These are phyloP conservation scores for Gymnopilus dilepis DNA, from an alignment of 768 basidiomycete species.

Conservation along the genomic window DNA sequence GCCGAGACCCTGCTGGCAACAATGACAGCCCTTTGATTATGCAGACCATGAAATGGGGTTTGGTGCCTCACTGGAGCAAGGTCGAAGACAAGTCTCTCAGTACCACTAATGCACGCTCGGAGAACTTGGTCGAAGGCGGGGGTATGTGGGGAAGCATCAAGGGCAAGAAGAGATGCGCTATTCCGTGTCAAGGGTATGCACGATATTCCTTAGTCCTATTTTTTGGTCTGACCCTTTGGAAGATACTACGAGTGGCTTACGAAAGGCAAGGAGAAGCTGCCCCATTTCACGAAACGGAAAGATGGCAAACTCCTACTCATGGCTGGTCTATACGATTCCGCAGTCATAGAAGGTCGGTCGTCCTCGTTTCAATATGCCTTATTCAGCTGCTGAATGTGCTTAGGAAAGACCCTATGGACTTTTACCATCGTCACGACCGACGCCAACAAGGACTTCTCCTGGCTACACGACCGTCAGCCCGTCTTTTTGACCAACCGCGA, in stretches of 20 bases:
- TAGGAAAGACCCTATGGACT: constrained; percentile 71
- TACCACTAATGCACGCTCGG: constrained; percentile 91
- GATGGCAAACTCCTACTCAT: constrained; percentile 76
- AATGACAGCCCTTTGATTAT: constrained; percentile 47
- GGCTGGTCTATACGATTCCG: constrained; percentile 86
- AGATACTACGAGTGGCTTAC: constrained; percentile 97
- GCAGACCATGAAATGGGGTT: constrained; percentile 91
- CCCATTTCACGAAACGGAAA: constrained; percentile 79
- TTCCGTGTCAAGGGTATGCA: constrained; percentile 61
- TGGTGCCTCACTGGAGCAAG: constrained; percentile 86
- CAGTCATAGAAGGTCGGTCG: constrained; percentile 63
- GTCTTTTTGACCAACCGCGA: constrained; percentile 72
- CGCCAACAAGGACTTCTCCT: constrained; percentile 69
- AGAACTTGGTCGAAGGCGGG: constrained; percentile 74
- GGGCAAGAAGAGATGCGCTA: constrained; percentile 83
- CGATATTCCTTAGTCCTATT: neutral
- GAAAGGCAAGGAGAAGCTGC: constrained; percentile 78
- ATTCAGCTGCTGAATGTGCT: neutral
- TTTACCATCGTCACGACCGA: constrained; percentile 91
- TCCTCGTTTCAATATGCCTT: neutral
- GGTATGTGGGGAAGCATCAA: constrained; percentile 90
- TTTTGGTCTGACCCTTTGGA: neutral
- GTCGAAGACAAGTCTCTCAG: constrained; percentile 71
- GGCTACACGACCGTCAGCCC: constrained; percentile 93
- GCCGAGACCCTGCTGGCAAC: constrained; percentile 33